A percentile compares a stretch with the other conserved stretches of the same genome.
These are phyloP conservation scores for Fusarium abutilonis DNA, from an alignment of 2,329 filamentous ascomycete genomes.

Conservation along the genomic window DNA sequence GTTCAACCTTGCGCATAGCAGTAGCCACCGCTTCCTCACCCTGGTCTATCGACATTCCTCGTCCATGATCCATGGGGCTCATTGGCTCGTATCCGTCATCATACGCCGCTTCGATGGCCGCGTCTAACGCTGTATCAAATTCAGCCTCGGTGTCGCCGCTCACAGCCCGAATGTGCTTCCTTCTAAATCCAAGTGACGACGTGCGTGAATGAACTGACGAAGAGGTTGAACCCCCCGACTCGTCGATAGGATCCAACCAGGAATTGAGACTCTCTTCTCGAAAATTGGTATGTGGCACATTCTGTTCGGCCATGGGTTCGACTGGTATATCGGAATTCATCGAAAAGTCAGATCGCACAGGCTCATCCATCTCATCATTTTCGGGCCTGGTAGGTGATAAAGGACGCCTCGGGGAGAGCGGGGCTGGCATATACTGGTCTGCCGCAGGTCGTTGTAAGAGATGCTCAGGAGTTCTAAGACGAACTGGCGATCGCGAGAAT, in stretches of 20 bases:
- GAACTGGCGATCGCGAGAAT: slow-evolving; percentile 61
- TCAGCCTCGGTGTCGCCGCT: slow-evolving; percentile 85
- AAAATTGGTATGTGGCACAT: slow-evolving; percentile 53
- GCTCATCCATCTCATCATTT: slow-evolving; percentile 39
- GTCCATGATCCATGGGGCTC: slow-evolving; percentile 56
- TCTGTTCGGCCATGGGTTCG: slow-evolving; percentile 11
- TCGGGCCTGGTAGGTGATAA: slow-evolving; percentile 53
- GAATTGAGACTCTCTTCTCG: slow-evolving; percentile 79
- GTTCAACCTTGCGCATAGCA: slow-evolving; percentile 73
- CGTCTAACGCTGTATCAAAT: slow-evolving; percentile 93
- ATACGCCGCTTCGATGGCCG: slow-evolving; percentile 95
- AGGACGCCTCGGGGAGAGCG: slow-evolving; percentile 72
- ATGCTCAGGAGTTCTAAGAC: slow-evolving; percentile 46
- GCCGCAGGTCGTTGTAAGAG: slow-evolving; percentile 60
- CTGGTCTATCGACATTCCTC: slow-evolving; percentile 51
- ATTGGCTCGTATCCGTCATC: slow-evolving; percentile 87
- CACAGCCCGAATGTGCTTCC: slow-evolving; percentile 73
- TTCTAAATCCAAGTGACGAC: slow-evolving; percentile 73
- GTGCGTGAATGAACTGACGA: slow-evolving; percentile 85
- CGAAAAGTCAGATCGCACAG: slow-evolving; percentile 52
- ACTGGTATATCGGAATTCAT: slow-evolving; percentile 28
- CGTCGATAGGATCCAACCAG: slow-evolving; percentile 94
- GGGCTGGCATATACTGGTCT: slow-evolving; percentile 74
- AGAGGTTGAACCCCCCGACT: slow-evolving; percentile 81
- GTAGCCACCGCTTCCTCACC: slow-evolving; percentile 61